Evolutionary conservation across 169 alveolate species (phyloP).

Genomic region (Plasmodium relictum): DNA sequence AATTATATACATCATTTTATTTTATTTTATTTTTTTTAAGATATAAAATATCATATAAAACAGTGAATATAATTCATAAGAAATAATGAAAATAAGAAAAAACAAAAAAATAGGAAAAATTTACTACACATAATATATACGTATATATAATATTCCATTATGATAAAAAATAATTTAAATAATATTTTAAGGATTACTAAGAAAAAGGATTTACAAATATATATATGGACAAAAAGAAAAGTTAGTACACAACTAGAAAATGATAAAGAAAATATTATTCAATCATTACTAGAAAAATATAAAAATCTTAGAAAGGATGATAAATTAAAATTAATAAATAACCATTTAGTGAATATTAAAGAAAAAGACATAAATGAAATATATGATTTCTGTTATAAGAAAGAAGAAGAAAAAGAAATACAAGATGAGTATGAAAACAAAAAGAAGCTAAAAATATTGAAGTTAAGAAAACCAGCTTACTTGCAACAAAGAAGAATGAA

Average conservation of each 20-base stretch:
- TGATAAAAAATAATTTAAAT: slow-evolving; percentile 2
- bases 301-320: slow-evolving; percentile 38
- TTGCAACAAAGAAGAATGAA: slow-evolving; percentile 48
- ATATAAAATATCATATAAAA: no score
- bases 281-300: slow-evolving; percentile 23
- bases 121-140: no score
- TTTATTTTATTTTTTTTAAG: no score
- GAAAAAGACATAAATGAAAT: slow-evolving; percentile 15
- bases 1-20: no score
- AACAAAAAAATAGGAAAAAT: no score
- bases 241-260: not conserved
- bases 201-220: not conserved
- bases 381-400: slow-evolving; percentile 12
- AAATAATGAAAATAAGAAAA: no score
- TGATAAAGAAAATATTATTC: not conserved
- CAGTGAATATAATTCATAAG: no score
- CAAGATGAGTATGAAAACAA: slow-evolving; percentile 24
- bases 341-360: slow-evolving; percentile 22
- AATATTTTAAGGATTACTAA: no score
- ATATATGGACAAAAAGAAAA: not conserved
- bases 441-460: slow-evolving; percentile 3
- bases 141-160: no score
- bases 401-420: slow-evolving; percentile 13
- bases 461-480: slow-evolving; percentile 46
- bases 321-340: slow-evolving; percentile 40